Evolutionary conservation across 345 rosid genomes (phyloP).

Genomic region (Stellera chamaejasme): DNA sequence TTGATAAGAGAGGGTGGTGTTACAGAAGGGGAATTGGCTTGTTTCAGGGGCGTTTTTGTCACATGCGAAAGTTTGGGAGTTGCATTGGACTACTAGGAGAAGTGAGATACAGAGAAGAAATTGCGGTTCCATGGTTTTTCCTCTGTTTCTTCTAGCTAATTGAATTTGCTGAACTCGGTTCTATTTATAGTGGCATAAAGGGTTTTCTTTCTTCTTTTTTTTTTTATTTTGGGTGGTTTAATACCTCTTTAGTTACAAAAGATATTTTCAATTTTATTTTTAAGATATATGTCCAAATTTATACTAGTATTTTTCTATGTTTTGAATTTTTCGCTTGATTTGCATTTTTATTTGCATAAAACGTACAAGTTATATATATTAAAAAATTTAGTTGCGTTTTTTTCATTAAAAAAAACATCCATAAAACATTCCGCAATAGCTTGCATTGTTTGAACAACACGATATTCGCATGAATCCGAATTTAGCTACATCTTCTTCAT

Average conservation of each 20-base stretch:
- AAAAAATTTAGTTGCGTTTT: too few species aligned
- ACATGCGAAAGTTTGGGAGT: slow-evolving; percentile 24
- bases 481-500: too few species aligned
- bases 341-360: too few species aligned
- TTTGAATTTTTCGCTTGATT: too few species aligned
- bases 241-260: not conserved
- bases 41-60: slow-evolving; percentile 21
- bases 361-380: too few species aligned
- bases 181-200: slow-evolving; percentile 1
- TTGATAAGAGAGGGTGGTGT: slow-evolving; percentile 25
- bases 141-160: not conserved
- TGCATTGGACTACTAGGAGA: slow-evolving; percentile 11
- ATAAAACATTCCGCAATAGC: not conserved
- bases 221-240: not conserved
- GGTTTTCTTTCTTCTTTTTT: not conserved
- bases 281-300: not conserved
- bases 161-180: not conserved
- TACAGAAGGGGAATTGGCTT: slow-evolving; percentile 25
- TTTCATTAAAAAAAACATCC: too few species aligned
- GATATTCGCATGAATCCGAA: too few species aligned
- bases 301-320: too few species aligned
- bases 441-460: not conserved
- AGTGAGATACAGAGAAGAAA: slow-evolving; percentile 11
- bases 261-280: not conserved
- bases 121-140: slow-evolving; percentile 10